phyloP scores from a whole-genome alignment of 1,284 basidiomycete species.

The Pterulicium gracile region DNA sequence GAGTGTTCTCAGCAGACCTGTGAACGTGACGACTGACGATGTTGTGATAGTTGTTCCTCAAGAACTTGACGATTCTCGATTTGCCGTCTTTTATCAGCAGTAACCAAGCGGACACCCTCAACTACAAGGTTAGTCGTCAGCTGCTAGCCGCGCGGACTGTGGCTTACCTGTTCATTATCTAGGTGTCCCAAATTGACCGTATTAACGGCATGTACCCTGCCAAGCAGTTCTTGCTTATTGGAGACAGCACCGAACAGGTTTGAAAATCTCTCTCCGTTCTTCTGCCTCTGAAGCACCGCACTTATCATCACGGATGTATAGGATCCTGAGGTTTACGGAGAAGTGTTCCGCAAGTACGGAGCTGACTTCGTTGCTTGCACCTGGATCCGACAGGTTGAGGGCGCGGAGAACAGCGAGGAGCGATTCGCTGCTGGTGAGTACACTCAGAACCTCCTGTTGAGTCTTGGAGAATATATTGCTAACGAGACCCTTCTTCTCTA shows the following conservation, averaged over 20 bases:
- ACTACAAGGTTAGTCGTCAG: constrained; percentile 19
- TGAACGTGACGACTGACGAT: background rate
- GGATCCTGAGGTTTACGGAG: constrained; percentile 29
- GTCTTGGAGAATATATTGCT: too few relatives aligned
- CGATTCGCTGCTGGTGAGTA: constrained; percentile 5
- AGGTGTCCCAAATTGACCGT: constrained; percentile 19
- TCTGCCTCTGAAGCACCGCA: too few relatives aligned
- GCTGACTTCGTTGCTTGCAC: constrained; percentile 17
- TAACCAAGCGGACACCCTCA: constrained; percentile 8
- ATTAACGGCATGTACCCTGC: constrained; percentile 26
- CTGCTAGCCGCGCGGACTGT: too few relatives aligned
- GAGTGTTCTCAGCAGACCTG: background rate
- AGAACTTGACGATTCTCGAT: constrained; percentile 25
- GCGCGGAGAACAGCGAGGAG: constrained; percentile 8
- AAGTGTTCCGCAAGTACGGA: constrained; percentile 24
- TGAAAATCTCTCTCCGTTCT: too few relatives aligned
- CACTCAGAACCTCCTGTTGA: background rate
- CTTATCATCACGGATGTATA: constrained; percentile 6
- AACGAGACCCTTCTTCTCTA: background rate
- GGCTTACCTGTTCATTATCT: too few relatives aligned
- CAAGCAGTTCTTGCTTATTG: constrained; percentile 27
- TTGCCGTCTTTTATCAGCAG: constrained; percentile 17
- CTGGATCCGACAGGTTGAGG: constrained; percentile 16
- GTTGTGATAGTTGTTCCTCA: constrained; percentile 14
- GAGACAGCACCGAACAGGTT: constrained; percentile 25